Percentiles rank a stretch among this genome's conserved stretches.
Evolutionary conservation across 2,329 filamentous ascomycete species (phyloP).

Genomic region (Graphilbum ipis-grandicollis): DNA sequence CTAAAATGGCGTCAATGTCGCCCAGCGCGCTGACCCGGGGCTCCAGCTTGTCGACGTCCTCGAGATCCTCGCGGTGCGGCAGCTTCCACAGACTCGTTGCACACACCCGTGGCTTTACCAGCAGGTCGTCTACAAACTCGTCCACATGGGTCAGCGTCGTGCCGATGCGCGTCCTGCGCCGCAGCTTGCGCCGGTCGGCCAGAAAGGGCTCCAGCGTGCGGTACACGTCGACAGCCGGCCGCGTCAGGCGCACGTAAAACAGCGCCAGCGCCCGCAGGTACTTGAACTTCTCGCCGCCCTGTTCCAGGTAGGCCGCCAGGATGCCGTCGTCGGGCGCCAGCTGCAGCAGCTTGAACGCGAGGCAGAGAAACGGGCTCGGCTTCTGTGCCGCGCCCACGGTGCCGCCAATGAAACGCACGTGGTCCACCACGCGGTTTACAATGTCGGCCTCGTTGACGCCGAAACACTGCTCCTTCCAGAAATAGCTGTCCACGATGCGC

Average conservation of each 20-base stretch:
- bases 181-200: conserved; percentile 68
- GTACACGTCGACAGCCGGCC: conserved; percentile 68
- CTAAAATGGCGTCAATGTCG: conserved; percentile 56
- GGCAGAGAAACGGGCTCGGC: conserved; percentile 81
- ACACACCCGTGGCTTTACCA: conserved; percentile 79
- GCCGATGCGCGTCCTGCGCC: conserved; percentile 55
- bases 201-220: conserved; percentile 64
- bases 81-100: conserved; percentile 87
- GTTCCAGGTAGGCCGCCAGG: conserved; percentile 61
- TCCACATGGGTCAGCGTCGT: conserved; percentile 70
- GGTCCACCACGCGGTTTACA: conserved; percentile 74
- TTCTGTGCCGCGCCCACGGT: conserved; percentile 73
- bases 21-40: conserved; percentile 70
- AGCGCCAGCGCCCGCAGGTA: conserved; percentile 79
- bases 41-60: conserved; percentile 79
- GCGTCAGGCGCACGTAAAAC: conserved; percentile 86
- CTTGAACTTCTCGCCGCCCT: conserved; percentile 60
- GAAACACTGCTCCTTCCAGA: conserved; percentile 98
- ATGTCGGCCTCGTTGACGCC: conserved; percentile 72
- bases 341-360: conserved; percentile 88
- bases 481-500: conserved; percentile 87
- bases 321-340: conserved; percentile 66
- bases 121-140: conserved; percentile 81
- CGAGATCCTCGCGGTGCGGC: conserved; percentile 62
- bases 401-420: conserved; percentile 69